phyloP scores from a whole-genome alignment of 2,329 filamentous ascomycete genomes.

The Phyllosticta citribraziliensis region DNA sequence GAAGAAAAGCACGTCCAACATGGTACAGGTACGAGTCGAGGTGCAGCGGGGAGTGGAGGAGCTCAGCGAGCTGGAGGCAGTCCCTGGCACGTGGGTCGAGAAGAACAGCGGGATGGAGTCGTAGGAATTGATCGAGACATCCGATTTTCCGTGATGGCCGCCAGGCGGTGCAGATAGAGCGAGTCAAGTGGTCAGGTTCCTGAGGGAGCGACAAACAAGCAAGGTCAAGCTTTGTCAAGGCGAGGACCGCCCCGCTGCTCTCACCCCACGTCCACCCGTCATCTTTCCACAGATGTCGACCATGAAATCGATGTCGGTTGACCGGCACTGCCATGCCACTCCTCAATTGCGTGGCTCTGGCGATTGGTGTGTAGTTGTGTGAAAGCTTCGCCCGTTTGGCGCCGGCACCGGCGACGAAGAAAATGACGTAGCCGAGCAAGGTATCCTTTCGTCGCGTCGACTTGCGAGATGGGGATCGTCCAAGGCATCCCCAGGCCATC shows the following conservation, averaged over 20 bases:
- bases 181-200: not conserved
- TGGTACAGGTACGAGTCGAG: not conserved
- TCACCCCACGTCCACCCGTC: not conserved
- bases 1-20: not conserved
- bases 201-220: not conserved
- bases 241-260: not conserved
- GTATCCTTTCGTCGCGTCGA: not conserved
- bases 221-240: constrained; percentile 5
- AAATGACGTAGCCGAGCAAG: not conserved
- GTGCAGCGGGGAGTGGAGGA: not conserved
- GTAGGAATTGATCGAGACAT: not conserved
- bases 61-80: not conserved
- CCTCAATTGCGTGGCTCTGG: too few species aligned
- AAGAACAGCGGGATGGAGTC: not conserved
- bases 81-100: not conserved
- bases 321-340: too few species aligned
- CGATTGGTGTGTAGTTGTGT: not conserved
- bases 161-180: not conserved
- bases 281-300: not conserved
- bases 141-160: not conserved
- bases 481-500: not conserved
- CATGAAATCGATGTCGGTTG: too few species aligned
- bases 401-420: not conserved
- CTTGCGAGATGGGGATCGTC: not conserved
- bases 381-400: not conserved